These are phyloP conservation scores for Leptomonas seymouri DNA, from an alignment of 208 protist genomes.

Conservation along the genomic window DNA sequence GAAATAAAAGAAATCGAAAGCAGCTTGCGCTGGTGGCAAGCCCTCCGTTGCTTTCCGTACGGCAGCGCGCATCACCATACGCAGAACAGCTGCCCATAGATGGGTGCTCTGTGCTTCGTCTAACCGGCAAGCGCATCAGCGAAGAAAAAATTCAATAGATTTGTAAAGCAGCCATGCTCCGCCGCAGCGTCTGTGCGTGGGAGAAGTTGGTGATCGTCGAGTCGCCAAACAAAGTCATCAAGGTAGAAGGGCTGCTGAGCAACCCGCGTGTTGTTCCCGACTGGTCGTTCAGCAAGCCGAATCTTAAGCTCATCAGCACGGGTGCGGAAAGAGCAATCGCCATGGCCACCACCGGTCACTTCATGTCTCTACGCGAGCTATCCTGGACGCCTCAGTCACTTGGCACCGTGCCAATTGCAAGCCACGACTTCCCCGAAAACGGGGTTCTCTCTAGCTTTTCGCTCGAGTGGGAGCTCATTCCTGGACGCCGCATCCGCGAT, in stretches of 20 bases:
- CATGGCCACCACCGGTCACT: conserved; percentile 89
- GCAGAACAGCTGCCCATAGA: too few species aligned
- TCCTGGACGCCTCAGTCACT: conserved; percentile 54
- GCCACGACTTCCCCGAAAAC: conserved; percentile 54
- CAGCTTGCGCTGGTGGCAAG: too few species aligned
- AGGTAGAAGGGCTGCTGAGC: conserved; percentile 85
- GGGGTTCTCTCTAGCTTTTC: conserved; percentile 65
- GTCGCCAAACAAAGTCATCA: conserved; percentile 93
- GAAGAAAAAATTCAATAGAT: neutral
- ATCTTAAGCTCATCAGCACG: conserved; percentile 46
- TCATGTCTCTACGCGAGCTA: conserved; percentile 85
- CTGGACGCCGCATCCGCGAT: conserved; percentile 79
- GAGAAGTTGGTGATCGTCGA: conserved; percentile 92
- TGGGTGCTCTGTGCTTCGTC: too few species aligned
- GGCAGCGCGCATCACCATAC: too few species aligned
- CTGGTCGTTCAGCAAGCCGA: conserved; percentile 72
- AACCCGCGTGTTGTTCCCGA: conserved; percentile 80
- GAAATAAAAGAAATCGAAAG: neutral
- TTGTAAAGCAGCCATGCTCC: conserved; percentile 50
- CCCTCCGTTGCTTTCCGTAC: too few species aligned
- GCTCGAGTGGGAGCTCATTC: conserved; percentile 81
- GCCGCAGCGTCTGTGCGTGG: conserved; percentile 48
- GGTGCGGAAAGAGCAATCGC: conserved; percentile 76
- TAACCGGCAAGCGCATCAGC: too few species aligned
- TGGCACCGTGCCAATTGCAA: neutral